Conservation (phyloP, 2,329 filamentous ascomycete genomes). For the Claviceps pazoutovae region DNA sequence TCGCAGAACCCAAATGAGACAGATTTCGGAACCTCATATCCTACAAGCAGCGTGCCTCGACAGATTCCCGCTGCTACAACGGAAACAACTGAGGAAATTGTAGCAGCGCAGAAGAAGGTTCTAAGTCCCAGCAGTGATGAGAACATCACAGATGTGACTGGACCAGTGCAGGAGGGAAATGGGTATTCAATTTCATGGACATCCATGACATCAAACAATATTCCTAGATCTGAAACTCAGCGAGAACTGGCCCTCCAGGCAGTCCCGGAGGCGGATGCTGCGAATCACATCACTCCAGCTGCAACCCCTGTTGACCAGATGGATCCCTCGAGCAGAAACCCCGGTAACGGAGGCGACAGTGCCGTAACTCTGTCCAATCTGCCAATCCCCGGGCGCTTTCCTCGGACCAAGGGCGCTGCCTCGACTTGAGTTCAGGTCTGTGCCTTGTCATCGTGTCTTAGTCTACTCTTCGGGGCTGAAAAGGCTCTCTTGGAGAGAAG, state of each 20-base stretch:
- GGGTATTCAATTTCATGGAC: conserved; percentile 9
- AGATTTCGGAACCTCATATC: background rate
- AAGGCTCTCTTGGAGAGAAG: too few relatives aligned
- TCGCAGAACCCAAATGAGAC: background rate
- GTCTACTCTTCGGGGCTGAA: too few relatives aligned
- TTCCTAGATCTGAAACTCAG: conserved; percentile 12
- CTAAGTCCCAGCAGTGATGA: background rate
- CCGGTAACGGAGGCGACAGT: conserved; percentile 24
- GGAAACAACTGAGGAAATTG: background rate
- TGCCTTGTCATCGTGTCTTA: too few relatives aligned
- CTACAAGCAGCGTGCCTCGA: background rate
- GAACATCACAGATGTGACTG: conserved; percentile 8
- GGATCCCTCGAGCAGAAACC: conserved; percentile 12
- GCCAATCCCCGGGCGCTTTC: conserved; percentile 57
- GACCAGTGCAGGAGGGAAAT: background rate
- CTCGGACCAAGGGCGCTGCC: conserved; percentile 30
- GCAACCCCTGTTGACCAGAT: conserved; percentile 3
- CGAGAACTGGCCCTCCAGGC: conserved; percentile 9
- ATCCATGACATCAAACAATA: conserved; percentile 5
- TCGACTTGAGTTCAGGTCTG: conserved; percentile 5
- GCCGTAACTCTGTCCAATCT: conserved; percentile 47
- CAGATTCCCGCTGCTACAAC: background rate
- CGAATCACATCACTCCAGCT: conserved; percentile 6
- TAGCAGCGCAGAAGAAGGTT: background rate
- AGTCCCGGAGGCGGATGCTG: conserved; percentile 8